Base-by-base conservation (phyloP, 1,139 yeast genomes). In the Taphrina deformans region DNA sequence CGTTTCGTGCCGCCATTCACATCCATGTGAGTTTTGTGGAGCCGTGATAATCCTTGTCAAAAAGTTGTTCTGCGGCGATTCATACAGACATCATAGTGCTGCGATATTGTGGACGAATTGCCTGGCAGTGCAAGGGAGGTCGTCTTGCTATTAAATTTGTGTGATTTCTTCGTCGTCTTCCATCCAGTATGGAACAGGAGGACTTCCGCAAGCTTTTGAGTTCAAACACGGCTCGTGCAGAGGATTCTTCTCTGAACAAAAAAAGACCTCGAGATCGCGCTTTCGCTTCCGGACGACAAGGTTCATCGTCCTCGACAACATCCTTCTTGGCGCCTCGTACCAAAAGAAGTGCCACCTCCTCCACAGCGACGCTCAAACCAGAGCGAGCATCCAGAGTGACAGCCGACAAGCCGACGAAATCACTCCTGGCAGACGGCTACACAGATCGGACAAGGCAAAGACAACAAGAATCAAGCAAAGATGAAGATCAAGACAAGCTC, bases 161-260 rank as follows among this genome's bases (percentile, higher is more conserved):
- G n/a, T n/a, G n/a, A n/a, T n/a, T n/a, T n/a, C n/a, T n/a, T n/a
- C n/a, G n/a, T n/a, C n/a, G n/a, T n/a, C n/a, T n/a, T n/a, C n/a
- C n/a, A 10, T 16, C 41, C 29, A 5, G 14, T 10, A 63, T 63
- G 66, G 59, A 63, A 26, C 66, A 63, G 59, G 63, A 56, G n/a
- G 66, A 46, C 26, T 63, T 63, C 40, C 56, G 66, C 29, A 48
- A 56, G 29, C 41, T 63, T 2, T 12, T 62, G 21, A 46, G 24
- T 14, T 24, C 44, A 9, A 41, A 46, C 5, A 33, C 44, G 21
- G 31, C 29, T 23, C 38, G 31, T 26, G 31, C 33, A 16, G 27
- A 24, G n/a, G 38, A 26, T 16, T 24, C 44, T 3, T 21, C 59
- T 16, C 4, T 26, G 14, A 26, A 12, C 48, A 24, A n/a, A 16